Conservation (phyloP, 345 rosid genomes). For the Dipteronia dyeriana region DNA sequence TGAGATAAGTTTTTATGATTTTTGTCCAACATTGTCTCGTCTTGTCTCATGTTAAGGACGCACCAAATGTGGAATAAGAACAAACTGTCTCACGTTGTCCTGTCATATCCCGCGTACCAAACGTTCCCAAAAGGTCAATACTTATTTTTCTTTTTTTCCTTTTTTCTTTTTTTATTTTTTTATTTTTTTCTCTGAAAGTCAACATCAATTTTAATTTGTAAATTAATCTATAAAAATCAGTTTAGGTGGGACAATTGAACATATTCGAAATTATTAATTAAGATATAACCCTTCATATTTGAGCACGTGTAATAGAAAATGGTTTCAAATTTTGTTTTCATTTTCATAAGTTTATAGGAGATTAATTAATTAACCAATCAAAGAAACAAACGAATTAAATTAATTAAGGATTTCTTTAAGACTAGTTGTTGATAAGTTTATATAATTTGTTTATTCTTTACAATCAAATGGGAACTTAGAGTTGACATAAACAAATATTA, state of each 20-base stretch:
- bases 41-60: no score
- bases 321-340: background rate
- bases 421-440: constrained; percentile 4
- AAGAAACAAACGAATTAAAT: background rate
- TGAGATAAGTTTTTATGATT: no score
- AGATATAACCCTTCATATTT: constrained; percentile 11
- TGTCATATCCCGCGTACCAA: no score
- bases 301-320: constrained; percentile 14
- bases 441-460: constrained; percentile 1
- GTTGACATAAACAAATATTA: constrained; percentile 14
- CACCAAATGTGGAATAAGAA: no score
- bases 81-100: no score
- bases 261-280: background rate
- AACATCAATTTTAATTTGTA: background rate
- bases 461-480: constrained; percentile 7
- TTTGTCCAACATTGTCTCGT: no score
- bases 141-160: background rate
- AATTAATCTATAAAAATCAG: background rate
- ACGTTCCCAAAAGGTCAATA: constrained; percentile 4
- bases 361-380: background rate
- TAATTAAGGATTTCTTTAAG: background rate
- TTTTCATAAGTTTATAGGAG: background rate
- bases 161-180: background rate
- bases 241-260: background rate
- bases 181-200: background rate